These are phyloP conservation scores for Dispira simplex DNA, from an alignment of 192 early-diverging fungal species.

Conservation along the genomic window DNA sequence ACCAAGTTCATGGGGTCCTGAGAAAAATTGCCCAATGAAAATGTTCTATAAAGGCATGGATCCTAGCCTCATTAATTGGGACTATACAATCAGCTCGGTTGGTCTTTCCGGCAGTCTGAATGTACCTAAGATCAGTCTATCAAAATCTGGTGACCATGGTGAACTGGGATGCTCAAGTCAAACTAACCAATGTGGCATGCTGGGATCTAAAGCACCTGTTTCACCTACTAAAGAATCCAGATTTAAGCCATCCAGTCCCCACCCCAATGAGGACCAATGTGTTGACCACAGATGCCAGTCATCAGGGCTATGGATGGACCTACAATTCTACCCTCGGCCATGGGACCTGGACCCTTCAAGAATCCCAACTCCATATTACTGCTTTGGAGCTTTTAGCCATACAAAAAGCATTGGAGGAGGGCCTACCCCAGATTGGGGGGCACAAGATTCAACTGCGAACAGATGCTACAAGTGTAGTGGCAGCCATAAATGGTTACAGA, in stretches of 20 bases:
- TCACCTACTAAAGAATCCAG: neutral
- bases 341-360: neutral
- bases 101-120: slow-evolving; percentile 4
- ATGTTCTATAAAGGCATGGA: neutral
- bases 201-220: neutral
- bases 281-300: neutral
- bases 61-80: neutral
- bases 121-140: neutral
- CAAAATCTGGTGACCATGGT: neutral
- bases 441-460: neutral
- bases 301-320: neutral
- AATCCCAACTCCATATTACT: neutral
- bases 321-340: neutral
- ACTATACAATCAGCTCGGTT: slow-evolving; percentile 1
- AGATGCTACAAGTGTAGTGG: neutral
- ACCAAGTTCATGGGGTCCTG: neutral
- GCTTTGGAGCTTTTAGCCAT: neutral
- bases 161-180: neutral
- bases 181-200: neutral
- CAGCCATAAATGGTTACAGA: neutral
- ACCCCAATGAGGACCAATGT: neutral
- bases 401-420: neutral
- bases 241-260: neutral
- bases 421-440: neutral
- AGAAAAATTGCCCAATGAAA: neutral